Conservation (phyloP, 2,329 filamentous ascomycete species). For the Podosphaera leucotricha region DNA sequence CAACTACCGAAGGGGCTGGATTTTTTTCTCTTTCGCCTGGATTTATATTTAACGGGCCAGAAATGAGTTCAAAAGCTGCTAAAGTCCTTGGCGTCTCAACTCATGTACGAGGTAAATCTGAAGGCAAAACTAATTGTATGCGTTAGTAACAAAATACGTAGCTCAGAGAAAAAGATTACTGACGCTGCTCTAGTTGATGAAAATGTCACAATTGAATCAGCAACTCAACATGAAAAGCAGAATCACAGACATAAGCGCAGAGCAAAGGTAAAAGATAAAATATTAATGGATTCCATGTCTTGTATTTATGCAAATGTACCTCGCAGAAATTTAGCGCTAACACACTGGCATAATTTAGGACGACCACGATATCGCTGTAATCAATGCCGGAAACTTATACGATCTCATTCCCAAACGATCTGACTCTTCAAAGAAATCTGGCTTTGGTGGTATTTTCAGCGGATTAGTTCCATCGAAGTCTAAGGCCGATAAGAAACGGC, state of each 20-base stretch:
- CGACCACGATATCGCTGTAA: slow-evolving; percentile 32
- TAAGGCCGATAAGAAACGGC: slow-evolving; percentile 24
- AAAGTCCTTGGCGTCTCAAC: slow-evolving; percentile 43
- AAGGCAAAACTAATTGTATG: slow-evolving; percentile 23
- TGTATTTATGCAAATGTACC: too few species aligned
- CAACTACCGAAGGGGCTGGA: slow-evolving; percentile 35
- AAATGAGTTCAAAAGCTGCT: slow-evolving; percentile 52
- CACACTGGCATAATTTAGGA: slow-evolving; percentile 41
- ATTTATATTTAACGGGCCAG: slow-evolving; percentile 24
- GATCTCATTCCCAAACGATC: slow-evolving; percentile 27
- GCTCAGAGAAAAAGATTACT: slow-evolving; percentile 3
- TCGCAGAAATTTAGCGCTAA: slow-evolving; percentile 16
- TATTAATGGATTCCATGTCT: not conserved
- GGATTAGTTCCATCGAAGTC: slow-evolving; percentile 25
- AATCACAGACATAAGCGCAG: slow-evolving; percentile 19
- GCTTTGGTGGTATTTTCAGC: slow-evolving; percentile 36
- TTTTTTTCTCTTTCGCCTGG: slow-evolving; percentile 53
- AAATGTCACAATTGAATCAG: slow-evolving; percentile 21
- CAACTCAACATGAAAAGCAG: slow-evolving; percentile 21
- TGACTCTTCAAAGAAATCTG: slow-evolving; percentile 35
- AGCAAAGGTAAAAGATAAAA: slow-evolving; percentile 20
- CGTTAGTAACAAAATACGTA: slow-evolving; percentile 8
- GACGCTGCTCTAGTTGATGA: slow-evolving; percentile 18
- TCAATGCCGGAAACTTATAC: slow-evolving; percentile 26
- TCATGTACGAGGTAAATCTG: slow-evolving; percentile 23